These are phyloP conservation scores for Reticulomyxa filosa DNA, from an alignment of 78 protist species.

Conservation along the genomic window DNA sequence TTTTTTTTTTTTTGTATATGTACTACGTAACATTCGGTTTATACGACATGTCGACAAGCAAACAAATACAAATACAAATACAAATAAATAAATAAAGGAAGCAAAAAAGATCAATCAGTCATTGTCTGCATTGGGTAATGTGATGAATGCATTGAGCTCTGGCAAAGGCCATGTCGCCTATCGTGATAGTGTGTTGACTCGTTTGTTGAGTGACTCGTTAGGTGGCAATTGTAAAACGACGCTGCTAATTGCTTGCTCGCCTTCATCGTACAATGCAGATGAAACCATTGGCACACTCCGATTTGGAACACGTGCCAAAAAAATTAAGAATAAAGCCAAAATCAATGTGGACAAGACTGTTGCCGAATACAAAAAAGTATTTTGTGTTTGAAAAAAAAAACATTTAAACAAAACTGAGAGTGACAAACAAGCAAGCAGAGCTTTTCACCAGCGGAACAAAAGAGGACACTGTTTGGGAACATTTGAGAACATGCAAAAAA, in stretches of 20 bases:
- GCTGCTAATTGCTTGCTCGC: constrained; percentile 6
- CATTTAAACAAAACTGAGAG: too few species aligned
- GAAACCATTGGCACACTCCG: constrained; percentile 21
- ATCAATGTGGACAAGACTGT: constrained; percentile 7
- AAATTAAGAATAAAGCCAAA: constrained; percentile 1
- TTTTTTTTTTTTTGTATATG: not conserved
- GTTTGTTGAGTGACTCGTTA: constrained; percentile 21
- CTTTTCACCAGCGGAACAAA: too few species aligned
- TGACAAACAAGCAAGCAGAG: too few species aligned
- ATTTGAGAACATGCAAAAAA: too few species aligned
- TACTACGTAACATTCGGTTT: not conserved
- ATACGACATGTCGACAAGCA: not conserved
- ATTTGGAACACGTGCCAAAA: constrained; percentile 17
- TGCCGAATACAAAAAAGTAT: constrained; percentile 10
- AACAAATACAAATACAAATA: not conserved
- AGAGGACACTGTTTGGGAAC: too few species aligned
- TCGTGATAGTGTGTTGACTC: constrained; percentile 20
- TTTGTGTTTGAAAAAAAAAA: too few species aligned
- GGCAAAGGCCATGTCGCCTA: constrained; percentile 14
- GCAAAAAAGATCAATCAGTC: constrained; percentile 4
- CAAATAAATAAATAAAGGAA: not conserved
- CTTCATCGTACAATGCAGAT: not conserved
- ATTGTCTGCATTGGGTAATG: constrained; percentile 21
- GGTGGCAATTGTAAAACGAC: constrained; percentile 27
- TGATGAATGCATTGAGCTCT: constrained; percentile 21